Base-by-base conservation (phyloP, 495 filamentous ascomycete genomes). In the Aspergillus cristatus region DNA sequence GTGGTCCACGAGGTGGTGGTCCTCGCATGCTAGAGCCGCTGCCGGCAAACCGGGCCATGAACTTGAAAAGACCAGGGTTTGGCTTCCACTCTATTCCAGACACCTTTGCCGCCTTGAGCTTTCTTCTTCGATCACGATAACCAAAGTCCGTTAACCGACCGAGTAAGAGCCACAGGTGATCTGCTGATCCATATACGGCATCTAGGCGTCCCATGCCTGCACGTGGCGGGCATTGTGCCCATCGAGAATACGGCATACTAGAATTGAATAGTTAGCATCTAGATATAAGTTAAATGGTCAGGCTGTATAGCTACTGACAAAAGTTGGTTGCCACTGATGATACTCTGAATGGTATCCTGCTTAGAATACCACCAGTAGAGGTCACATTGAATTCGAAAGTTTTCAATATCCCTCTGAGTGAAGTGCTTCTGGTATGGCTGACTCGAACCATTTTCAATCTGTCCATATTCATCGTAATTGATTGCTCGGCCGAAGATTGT, bases 331-430 rank as follows among this genome's bases (percentile, higher is more conserved):
- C 85, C 91, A 48, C 91, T 90, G 25, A 98, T 63, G 40, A 96
- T 72, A 51, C 86, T 88, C 56, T 96, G 90, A 48, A 88, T 85
- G 5, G 81, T 75, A 60, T 98, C 91, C 60, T 94, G 89, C 61
- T 94, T 93, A 38, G 71, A 79, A 59, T 82, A 98, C 87, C 86
- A 97, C 91, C 91, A 98, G 62, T 83, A 94, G 18, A 98, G 66
- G 60, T 98, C 91, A 38, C 81, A 76, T 37, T 93, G 74, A 26
- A 84, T 75, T 53, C 86, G 78, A 50, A 84, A 93, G 16, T 64
- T 74, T 42, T 89, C 84, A 34, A 89, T 71, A 34, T 91, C 86
- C 39, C 78, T 81, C 14, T 75, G 68, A 3, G 77, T 76, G 29
- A 81, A 77, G n/a, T 59, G 49, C 20, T 47, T 53, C 33, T 57